These are phyloP conservation scores for Blepharisma japonicum DNA, from an alignment of 73 alveolate species.

Conservation along the genomic window DNA sequence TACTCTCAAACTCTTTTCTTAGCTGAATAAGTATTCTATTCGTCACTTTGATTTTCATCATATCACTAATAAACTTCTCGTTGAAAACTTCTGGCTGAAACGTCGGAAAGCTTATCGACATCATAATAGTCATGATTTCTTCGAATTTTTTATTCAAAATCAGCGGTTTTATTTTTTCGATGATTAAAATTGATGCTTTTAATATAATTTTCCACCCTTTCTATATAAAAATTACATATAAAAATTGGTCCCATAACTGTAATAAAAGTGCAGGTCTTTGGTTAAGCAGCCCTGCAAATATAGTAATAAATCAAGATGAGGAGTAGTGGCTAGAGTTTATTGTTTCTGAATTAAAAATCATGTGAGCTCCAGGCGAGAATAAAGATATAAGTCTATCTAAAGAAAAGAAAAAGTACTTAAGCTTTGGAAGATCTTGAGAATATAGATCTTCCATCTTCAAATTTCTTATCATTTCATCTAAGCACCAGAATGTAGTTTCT, in stretches of 20 bases:
- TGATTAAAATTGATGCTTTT: neutral
- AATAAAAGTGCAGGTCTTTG: neutral
- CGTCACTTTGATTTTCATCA: conserved; percentile 7
- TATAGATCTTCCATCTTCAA: conserved; percentile 58
- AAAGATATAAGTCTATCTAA: conserved; percentile 77
- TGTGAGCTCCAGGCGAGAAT: conserved; percentile 67
- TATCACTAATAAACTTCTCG: neutral
- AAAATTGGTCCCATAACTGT: neutral
- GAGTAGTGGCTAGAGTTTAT: conserved; percentile 54
- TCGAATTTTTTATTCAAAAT: conserved; percentile 4
- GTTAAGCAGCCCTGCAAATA: conserved; percentile 46
- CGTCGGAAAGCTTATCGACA: neutral
- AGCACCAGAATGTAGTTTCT: conserved; percentile 60
- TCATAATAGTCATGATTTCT: conserved; percentile 13
- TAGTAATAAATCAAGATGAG: conserved; percentile 87
- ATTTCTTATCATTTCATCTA: conserved; percentile 35
- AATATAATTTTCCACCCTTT: conserved; percentile 22
- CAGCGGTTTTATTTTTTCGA: neutral
- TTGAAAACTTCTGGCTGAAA: neutral
- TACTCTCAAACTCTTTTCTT: conserved; percentile 9
- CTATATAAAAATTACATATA: conserved; percentile 15
- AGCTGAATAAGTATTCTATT: conserved; percentile 10
- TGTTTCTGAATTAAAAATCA: conserved; percentile 61
- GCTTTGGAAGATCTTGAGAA: conserved; percentile 60
- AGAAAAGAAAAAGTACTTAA: conserved; percentile 72